Base-by-base conservation (phyloP, 1,139 yeast species). In the Arxiozyma heterogenica region DNA sequence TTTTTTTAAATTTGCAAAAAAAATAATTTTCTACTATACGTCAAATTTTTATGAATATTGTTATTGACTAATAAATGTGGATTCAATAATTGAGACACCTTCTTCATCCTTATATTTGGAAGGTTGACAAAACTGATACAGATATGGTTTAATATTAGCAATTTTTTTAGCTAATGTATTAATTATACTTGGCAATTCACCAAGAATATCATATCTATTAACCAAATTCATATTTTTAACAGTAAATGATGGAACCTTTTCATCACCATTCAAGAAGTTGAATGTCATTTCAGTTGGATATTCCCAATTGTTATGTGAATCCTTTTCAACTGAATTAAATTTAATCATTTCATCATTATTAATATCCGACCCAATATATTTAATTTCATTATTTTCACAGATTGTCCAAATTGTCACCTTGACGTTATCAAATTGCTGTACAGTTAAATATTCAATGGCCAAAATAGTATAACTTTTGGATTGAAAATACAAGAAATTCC, bases 131-230 rank as follows among this genome's bases (percentile, higher is more conserved):
- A 79, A 89, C 72, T 88, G 96, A 70, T 86, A 89, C 61, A 89
- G 85, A 71, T 80, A 87, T 23, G 96, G 96, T 68, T 81, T 84
- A 51, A 95, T 81, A 50, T 95, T 95, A 3, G 91, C 87, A 54
- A 88, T 86, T 48, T 90, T 91, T 59, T 85, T 79, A 44, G 85
- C 95, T 52, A 88, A 81, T 60, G 81, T 82, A 71, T 84, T 87
- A 59, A 89, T 87, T 67, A 88, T 84, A 61, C 79, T 81, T 17
- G 96, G 96, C 58, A 89, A 81, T 72, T 89, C 96, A 39, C 90
- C 86, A 89, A 89, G 84, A 55, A 89, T 95, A 67, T 89, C 96
- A 56, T 88, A 89, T 61, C 95, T 80, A 71, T 86, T 95, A 52
- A 86, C 82, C 60, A 86, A 71, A 52, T 76, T 71, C 60, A 88